A percentile compares a stretch with the other conserved stretches of the same genome.
phyloP scores from a whole-genome alignment of 495 filamentous ascomycete genomes.

The Beverwykella pulmonaria region DNA sequence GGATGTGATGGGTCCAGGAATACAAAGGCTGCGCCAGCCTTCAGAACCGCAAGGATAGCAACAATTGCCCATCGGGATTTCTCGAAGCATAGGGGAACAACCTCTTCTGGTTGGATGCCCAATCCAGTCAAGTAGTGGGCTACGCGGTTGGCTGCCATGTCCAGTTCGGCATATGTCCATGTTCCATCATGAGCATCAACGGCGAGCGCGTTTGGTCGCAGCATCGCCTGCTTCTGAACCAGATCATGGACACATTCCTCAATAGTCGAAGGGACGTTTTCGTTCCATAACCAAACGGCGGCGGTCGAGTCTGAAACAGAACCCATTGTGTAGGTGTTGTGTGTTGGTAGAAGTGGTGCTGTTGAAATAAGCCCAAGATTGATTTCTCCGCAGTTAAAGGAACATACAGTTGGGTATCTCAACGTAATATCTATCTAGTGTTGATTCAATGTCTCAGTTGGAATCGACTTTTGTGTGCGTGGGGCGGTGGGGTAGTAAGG shows the following conservation, averaged over 20 bases:
- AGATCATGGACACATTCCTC: slow-evolving; percentile 58
- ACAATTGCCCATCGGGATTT: slow-evolving; percentile 29
- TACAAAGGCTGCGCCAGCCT: slow-evolving; percentile 35
- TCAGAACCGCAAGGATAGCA: slow-evolving; percentile 32
- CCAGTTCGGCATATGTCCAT: slow-evolving; percentile 43
- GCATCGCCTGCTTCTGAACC: slow-evolving; percentile 27
- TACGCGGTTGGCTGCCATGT: slow-evolving; percentile 41
- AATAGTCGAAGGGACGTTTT: slow-evolving; percentile 34
- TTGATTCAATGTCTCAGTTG: background rate
- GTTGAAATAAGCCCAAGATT: background rate
- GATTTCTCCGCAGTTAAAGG: background rate
- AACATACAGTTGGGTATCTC: slow-evolving; percentile 1
- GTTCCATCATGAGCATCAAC: slow-evolving; percentile 40
- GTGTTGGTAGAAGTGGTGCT: background rate
- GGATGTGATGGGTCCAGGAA: slow-evolving; percentile 36
- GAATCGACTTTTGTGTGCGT: background rate
- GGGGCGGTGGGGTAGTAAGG: slow-evolving; percentile 6
- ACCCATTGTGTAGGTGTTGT: slow-evolving; percentile 16
- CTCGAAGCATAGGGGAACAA: slow-evolving; percentile 31
- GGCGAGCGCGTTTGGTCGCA: slow-evolving; percentile 16
- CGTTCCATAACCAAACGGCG: slow-evolving; percentile 28
- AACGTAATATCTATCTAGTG: slow-evolving; percentile 7
- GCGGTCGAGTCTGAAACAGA: slow-evolving; percentile 18
- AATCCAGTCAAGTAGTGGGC: slow-evolving; percentile 41
- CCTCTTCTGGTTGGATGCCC: slow-evolving; percentile 46